These are phyloP conservation scores for Volvariella surrecta DNA, from an alignment of 1,284 basidiomycete genomes.

Conservation along the genomic window DNA sequence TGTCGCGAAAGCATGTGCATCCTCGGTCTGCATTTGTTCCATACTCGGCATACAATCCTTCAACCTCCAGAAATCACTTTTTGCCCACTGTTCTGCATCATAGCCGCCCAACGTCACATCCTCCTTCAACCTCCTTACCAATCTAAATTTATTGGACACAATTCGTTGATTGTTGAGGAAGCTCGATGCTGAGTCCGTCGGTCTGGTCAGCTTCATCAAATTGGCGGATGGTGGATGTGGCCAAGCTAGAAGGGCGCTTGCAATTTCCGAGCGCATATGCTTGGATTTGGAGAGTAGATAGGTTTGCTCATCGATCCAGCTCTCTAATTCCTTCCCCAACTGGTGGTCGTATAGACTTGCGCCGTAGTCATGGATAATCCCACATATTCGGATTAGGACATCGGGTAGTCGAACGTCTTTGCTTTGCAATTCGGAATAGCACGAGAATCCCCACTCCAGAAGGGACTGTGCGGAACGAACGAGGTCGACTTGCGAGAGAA, in stretches of 20 bases:
- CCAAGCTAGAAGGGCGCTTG: conserved; percentile 63
- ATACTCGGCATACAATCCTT: conserved; percentile 60
- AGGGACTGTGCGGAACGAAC: conserved; percentile 63
- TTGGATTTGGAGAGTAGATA: conserved; percentile 30
- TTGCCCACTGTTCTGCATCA: conserved; percentile 37
- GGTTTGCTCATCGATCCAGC: conserved; percentile 58
- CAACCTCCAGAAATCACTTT: conserved; percentile 73
- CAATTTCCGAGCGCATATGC: conserved; percentile 33
- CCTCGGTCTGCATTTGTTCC: conserved; percentile 47
- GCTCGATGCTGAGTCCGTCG: conserved; percentile 36
- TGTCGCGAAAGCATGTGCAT: conserved; percentile 68
- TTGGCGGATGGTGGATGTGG: conserved; percentile 45
- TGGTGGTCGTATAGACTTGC: background rate
- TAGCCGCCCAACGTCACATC: conserved; percentile 30
- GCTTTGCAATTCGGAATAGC: conserved; percentile 28
- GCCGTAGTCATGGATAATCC: background rate
- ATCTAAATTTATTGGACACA: conserved; percentile 64
- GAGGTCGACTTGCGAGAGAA: conserved; percentile 67
- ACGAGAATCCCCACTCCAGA: conserved; percentile 66
- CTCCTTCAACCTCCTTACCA: conserved; percentile 55
- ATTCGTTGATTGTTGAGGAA: conserved; percentile 48
- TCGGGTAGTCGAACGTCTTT: conserved; percentile 51
- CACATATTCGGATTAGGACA: conserved; percentile 53
- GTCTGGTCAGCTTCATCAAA: conserved; percentile 36
- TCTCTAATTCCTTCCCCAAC: conserved; percentile 33